Base-by-base conservation (phyloP, 1,284 basidiomycete species). In the Rhizopogon hawkerae region DNA sequence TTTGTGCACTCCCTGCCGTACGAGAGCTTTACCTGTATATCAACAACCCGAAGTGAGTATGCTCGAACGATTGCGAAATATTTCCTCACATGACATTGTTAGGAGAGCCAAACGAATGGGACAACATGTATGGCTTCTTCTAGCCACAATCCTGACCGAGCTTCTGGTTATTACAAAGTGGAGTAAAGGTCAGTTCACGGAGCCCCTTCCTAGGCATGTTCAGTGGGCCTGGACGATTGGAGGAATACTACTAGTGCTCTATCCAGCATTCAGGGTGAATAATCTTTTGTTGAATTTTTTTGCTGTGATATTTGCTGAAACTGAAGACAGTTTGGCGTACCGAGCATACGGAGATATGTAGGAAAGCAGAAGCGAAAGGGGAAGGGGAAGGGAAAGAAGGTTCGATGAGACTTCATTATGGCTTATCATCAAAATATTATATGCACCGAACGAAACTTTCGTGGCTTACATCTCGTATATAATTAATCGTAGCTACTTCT, bases 51-150 rank as follows among this genome's bases (percentile, higher is more conserved):
- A 77, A 79, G 87, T 88, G 67, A 51, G 78, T 67, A 18, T 24
- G 7, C 10, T n/a, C 3, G 2, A 29, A n/a, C 23, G 8, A 10
- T 4, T 8, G 14, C 5, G 14, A 0, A 7, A 1, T 7, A 34
- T 5, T 13, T 46, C 41, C 45, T 48, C 38, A 54, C 50, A 48
- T 48, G 48, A 41, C 35, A 44, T 39, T 13, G 38, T 54, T 49
- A 88, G 87, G 60, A 79, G 73, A 57, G 83, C 85, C 26, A 82
- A 83, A 54, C 76, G 89, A 48, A 90, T 92, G 89, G 89, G 89
- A 1, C 85, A 89, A 56, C 89, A 92, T 62, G 81, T 83, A 35
- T 91, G 88, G 87, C 69, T 91, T 35, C 71, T 91, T 49, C 76
- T 89, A 42, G 87, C 89, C 34, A 92, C 89, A 14, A 81, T 90